phyloP scores from a whole-genome alignment of 371 early-diverging fungal species.

The Coemansia sp. region DNA sequence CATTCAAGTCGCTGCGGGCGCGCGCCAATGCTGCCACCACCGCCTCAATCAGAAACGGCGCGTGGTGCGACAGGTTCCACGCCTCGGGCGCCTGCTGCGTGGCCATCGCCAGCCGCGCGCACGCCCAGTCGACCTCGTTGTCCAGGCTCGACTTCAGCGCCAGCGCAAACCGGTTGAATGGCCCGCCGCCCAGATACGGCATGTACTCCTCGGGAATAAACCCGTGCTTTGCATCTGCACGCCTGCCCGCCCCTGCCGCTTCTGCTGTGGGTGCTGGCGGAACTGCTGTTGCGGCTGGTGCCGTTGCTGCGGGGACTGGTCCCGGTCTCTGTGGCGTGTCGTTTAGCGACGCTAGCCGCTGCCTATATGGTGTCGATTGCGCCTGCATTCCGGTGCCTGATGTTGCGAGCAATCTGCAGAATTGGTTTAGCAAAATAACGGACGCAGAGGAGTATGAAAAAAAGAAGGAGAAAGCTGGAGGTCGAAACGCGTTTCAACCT shows the following conservation, averaged over 20 bases:
- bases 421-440: too few relatives aligned
- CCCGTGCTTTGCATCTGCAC: background rate
- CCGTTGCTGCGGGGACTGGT: background rate
- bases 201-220: constrained; percentile 36
- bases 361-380: constrained; percentile 9
- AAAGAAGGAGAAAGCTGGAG: background rate
- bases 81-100: constrained; percentile 32
- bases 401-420: too few relatives aligned
- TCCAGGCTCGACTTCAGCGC: constrained; percentile 40
- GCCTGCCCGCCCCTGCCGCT: constrained; percentile 9
- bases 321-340: background rate
- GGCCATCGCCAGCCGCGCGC: constrained; percentile 36
- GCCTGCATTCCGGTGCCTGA: background rate
- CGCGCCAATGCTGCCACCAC: constrained; percentile 31
- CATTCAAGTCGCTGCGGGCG: constrained; percentile 26
- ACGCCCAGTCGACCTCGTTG: constrained; percentile 51
- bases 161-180: constrained; percentile 46
- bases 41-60: constrained; percentile 47
- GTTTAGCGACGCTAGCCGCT: constrained; percentile 22
- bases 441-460: background rate
- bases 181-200: constrained; percentile 33
- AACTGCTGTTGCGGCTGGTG: constrained; percentile 1
- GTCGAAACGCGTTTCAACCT: background rate
- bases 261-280: constrained; percentile 11
- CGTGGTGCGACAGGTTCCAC: constrained; percentile 29